These are phyloP conservation scores for Talaromyces amestolkiae DNA, from an alignment of 2,329 filamentous ascomycete species.

Conservation along the genomic window DNA sequence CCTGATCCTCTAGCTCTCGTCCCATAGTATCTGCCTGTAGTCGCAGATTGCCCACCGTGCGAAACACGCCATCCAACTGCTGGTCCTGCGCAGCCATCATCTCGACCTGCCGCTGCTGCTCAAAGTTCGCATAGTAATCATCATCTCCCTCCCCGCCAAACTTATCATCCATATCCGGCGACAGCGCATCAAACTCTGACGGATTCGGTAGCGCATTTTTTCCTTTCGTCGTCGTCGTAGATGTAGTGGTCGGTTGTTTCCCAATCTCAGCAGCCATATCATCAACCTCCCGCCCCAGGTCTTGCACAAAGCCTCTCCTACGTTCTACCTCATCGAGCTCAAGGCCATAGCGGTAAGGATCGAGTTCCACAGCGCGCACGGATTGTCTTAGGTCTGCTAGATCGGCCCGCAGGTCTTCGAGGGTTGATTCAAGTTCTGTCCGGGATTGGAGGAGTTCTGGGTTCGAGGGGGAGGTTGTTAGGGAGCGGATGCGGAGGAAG, in stretches of 20 bases:
- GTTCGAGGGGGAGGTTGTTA: slow-evolving; percentile 67
- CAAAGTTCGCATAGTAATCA: slow-evolving; percentile 74
- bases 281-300: slow-evolving; percentile 84
- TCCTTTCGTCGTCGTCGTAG: slow-evolving; percentile 34
- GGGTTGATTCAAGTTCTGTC: slow-evolving; percentile 74
- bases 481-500: slow-evolving; percentile 91
- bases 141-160: slow-evolving; percentile 44
- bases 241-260: slow-evolving; percentile 37
- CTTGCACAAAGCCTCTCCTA: slow-evolving; percentile 76
- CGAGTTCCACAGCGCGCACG: slow-evolving; percentile 80
- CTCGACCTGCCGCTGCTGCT: slow-evolving; percentile 84
- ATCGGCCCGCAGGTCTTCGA: slow-evolving; percentile 75
- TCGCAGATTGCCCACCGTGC: slow-evolving; percentile 85
- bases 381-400: slow-evolving; percentile 83
- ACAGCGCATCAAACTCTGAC: slow-evolving; percentile 53
- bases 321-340: slow-evolving; percentile 77
- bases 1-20: slow-evolving; percentile 90
- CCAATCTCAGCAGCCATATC: slow-evolving; percentile 82
- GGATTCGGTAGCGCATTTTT: slow-evolving; percentile 56
- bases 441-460: slow-evolving; percentile 66
- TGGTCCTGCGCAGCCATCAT: slow-evolving; percentile 95
- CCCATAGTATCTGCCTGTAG: slow-evolving; percentile 95
- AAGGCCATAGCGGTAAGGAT: slow-evolving; percentile 83
- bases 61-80: slow-evolving; percentile 87
- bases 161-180: slow-evolving; percentile 37